phyloP scores from a whole-genome alignment of 1,139 yeast species.

The Meyerozyma carpophila region DNA sequence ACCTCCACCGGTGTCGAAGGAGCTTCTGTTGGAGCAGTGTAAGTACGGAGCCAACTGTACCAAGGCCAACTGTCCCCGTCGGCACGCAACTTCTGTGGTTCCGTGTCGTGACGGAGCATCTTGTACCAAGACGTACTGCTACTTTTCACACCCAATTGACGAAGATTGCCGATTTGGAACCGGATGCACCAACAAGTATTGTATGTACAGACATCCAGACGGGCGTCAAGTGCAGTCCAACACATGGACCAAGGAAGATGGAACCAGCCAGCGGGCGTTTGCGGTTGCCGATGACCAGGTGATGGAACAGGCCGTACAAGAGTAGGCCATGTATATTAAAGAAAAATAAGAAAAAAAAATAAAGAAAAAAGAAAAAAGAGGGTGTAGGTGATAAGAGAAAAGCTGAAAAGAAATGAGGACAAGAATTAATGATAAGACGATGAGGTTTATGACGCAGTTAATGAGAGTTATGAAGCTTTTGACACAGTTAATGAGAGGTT shows the following conservation, averaged over 20 bases:
- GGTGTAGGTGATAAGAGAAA: conserved; percentile 4
- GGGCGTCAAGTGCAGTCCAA: conserved; percentile 47
- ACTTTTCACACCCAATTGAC: conserved; percentile 72
- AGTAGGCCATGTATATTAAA: conserved; percentile 11
- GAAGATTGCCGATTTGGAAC: conserved; percentile 78
- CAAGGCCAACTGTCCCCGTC: conserved; percentile 69
- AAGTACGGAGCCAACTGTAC: conserved; percentile 74
- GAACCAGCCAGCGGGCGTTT: conserved; percentile 56
- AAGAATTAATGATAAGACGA: not conserved
- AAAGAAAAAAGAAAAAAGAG: conserved; percentile 13
- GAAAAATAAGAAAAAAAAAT: conserved; percentile 15
- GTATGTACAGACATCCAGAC: conserved; percentile 76
- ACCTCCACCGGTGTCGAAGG: conserved; percentile 23
- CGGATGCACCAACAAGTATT: conserved; percentile 62
- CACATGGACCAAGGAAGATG: conserved; percentile 37
- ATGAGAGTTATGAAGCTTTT: too few species aligned
- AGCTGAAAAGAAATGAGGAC: conserved; percentile 1
- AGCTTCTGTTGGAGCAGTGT: conserved; percentile 70
- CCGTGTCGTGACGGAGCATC: conserved; percentile 77
- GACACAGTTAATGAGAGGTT: too few species aligned
- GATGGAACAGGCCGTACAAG: conserved; percentile 62
- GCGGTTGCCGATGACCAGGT: conserved; percentile 77
- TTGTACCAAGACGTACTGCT: conserved; percentile 77
- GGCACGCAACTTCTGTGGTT: conserved; percentile 73
- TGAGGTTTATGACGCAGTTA: too few species aligned